Evolutionary conservation across 768 basidiomycete species (phyloP).

Genomic region (Tricholoma terreum): DNA sequence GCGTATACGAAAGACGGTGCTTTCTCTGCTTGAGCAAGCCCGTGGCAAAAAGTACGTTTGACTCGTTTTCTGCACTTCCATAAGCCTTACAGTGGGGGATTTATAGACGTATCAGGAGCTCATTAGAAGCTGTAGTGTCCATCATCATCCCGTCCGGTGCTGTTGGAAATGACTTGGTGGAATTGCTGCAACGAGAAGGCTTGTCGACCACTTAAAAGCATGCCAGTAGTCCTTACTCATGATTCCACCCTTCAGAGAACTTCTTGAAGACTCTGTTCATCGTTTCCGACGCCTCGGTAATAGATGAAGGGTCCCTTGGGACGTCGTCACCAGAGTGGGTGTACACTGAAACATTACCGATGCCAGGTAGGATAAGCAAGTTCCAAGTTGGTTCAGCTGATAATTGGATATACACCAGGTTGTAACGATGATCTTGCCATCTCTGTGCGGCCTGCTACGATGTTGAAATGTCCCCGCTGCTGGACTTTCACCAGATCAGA

Average conservation of each 20-base stretch:
- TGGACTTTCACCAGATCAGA: slow-evolving; percentile 70
- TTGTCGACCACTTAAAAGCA: slow-evolving; percentile 18
- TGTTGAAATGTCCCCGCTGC: slow-evolving; percentile 84
- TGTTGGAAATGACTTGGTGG: slow-evolving; percentile 21
- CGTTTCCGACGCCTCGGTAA: slow-evolving; percentile 65
- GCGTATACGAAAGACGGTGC: slow-evolving; percentile 54
- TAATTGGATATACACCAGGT: slow-evolving; percentile 13
- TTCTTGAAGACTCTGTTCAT: slow-evolving; percentile 76
- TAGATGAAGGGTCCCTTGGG: slow-evolving; percentile 41
- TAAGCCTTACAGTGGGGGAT: not conserved
- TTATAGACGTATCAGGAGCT: slow-evolving; percentile 66
- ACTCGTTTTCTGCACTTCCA: not conserved
- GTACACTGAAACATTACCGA: slow-evolving; percentile 39
- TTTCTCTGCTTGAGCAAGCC: slow-evolving; percentile 73
- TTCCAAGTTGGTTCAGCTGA: slow-evolving; percentile 2
- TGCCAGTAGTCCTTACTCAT: not conserved
- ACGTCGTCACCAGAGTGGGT: slow-evolving; percentile 45
- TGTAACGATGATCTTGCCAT: slow-evolving; percentile 40
- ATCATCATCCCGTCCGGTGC: slow-evolving; percentile 47
- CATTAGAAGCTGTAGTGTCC: slow-evolving; percentile 74
- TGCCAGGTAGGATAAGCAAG: slow-evolving; percentile 39
- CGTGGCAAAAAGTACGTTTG: slow-evolving; percentile 63
- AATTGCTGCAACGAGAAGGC: slow-evolving; percentile 45
- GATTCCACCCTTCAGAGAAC: slow-evolving; percentile 39
- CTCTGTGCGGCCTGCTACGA: slow-evolving; percentile 57